Evolutionary conservation across 2,329 filamentous ascomycete species (phyloP), one percentile per base, ranked within the genome.

Genomic region (Penicillium sp.): DNA sequence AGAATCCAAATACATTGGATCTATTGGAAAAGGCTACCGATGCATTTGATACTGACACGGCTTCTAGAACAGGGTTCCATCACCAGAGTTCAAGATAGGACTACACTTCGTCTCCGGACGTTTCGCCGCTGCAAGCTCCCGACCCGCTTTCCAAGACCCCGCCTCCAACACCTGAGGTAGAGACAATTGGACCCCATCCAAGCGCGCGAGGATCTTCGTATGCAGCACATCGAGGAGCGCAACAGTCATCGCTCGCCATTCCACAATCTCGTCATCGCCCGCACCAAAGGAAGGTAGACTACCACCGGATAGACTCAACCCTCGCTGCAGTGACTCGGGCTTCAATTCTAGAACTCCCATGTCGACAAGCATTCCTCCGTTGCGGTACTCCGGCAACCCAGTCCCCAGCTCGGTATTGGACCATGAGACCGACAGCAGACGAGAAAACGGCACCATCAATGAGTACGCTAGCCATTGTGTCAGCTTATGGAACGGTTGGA

Each of bases 391-490:
- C 0, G 88, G 86, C 3, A 91, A 76, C 0, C 85, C 88, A 0
- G 88, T 91, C 9, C 87, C 78, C 0, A 86, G 79, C 21, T 82
- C 76, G 2, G 76, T 72, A 38, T 83, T 84, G 9, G 72, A 76
- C 72, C 84, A 84, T 13, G 79, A 73, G 15, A 81, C 76, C 1
- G 77, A 76, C 10, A 87, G 73, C 1, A 85, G 70, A 2, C 78
- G 77, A 47, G 80, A 77, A 64, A 87, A 85, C 0, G 84, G 83
- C 4, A 89, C 86, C 76, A 88, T 89, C 8, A 91, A 76, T 0
- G 87, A 90, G 71, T 91, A 91, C 1, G 83, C 83, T 6, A 91
- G 80, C 88, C 87, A 90, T 68, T 90, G 87, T 0, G 87, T 89
- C 9, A 90, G 78, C 61, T 85, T 85, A 67, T 86, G 84, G 66